phyloP scores from a whole-genome alignment of 306 rosid species.

The Myrica gale region DNA sequence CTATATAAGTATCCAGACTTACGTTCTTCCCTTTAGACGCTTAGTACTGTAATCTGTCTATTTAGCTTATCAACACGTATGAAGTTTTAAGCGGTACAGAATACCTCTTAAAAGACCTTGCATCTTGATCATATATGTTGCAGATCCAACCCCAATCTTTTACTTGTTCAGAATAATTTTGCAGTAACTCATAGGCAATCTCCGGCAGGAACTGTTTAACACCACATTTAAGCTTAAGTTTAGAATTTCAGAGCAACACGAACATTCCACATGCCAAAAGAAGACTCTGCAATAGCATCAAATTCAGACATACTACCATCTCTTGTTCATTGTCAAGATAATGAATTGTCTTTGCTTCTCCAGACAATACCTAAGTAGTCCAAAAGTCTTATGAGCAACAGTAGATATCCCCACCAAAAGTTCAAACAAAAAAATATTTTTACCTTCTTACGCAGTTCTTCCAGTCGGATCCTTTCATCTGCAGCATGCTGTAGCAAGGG shows the following conservation, averaged over 20 bases:
- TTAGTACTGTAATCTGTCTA: too few relatives aligned
- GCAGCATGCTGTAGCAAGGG: conserved; percentile 78
- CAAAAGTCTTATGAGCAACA: conserved; percentile 28
- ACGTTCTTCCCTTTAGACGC: too few relatives aligned
- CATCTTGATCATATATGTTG: conserved; percentile 59
- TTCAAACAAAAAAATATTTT: conserved; percentile 23
- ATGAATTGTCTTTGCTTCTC: conserved; percentile 67
- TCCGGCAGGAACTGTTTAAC: conserved; percentile 70
- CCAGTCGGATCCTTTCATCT: conserved; percentile 88
- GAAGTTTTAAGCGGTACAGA: conserved; percentile 16
- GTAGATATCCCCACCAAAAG: conserved; percentile 18
- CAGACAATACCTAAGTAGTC: conserved; percentile 63
- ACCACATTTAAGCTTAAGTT: conserved; percentile 25
- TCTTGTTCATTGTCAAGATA: conserved; percentile 75
- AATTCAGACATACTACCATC: conserved; percentile 57
- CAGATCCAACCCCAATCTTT: conserved; percentile 97
- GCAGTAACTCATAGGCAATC: conserved; percentile 76
- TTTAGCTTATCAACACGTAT: neutral
- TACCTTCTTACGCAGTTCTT: conserved; percentile 90
- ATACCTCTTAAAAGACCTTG: conserved; percentile 71
- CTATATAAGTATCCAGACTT: too few relatives aligned
- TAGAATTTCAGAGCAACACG: conserved; percentile 31
- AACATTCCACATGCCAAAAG: neutral
- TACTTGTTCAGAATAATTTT: conserved; percentile 60
- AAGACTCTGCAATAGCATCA: conserved; percentile 32